Evolutionary conservation across 106 monocot genomes (phyloP).

Genomic region (Acorus calamus): DNA sequence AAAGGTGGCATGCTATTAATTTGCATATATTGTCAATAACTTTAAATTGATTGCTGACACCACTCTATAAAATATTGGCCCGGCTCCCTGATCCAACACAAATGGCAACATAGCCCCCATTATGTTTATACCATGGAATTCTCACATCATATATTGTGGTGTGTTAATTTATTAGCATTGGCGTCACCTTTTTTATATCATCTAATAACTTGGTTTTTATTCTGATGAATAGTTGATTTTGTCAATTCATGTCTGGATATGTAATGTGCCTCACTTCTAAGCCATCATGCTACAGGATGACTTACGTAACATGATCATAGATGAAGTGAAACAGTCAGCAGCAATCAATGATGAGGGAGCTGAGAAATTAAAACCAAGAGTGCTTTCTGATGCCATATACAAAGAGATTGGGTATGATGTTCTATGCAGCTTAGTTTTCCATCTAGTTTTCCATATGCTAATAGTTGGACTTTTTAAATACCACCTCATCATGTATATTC

Average conservation of each 20-base stretch:
- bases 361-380: slow-evolving; percentile 70
- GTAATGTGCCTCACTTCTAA: background rate
- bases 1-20: no score
- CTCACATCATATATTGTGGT: no score
- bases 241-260: background rate
- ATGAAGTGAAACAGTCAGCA: slow-evolving; percentile 63
- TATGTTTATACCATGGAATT: no score
- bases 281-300: slow-evolving; percentile 42
- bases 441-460: background rate
- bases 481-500: background rate
- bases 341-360: slow-evolving; percentile 57
- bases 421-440: background rate
- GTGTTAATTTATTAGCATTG: no score
- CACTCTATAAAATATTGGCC: no score
- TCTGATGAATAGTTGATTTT: no score
- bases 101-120: no score
- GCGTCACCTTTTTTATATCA: no score
- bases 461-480: background rate
- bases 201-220: no score
- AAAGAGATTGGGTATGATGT: slow-evolving; percentile 72
- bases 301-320: slow-evolving; percentile 45
- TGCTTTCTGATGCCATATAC: slow-evolving; percentile 85
- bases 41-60: no score
- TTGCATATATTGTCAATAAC: no score
- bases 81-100: no score